These are phyloP conservation scores for Camelina laxa DNA, from an alignment of 345 rosid genomes.

Conservation along the genomic window DNA sequence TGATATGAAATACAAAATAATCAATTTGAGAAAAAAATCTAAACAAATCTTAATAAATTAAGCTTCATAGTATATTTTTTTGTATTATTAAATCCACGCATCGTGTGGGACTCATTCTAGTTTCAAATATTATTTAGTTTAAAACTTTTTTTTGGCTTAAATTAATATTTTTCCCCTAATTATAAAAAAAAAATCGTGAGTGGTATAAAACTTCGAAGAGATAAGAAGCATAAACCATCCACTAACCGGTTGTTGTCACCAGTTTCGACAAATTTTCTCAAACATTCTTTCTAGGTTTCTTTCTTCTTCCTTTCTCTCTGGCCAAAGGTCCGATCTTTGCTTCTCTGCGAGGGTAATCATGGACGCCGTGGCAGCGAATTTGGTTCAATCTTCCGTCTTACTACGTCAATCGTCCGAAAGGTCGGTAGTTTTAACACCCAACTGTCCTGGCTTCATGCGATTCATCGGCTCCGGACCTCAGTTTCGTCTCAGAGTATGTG, in stretches of 20 bases:
- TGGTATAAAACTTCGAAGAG: neutral
- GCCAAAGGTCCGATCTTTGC: slow-evolving; percentile 26
- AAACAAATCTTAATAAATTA: too few species aligned
- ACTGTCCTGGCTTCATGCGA: slow-evolving; percentile 40
- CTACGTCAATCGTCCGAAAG: slow-evolving; percentile 43
- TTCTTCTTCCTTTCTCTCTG: neutral
- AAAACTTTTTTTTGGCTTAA: too few species aligned
- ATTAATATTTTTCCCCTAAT: neutral
- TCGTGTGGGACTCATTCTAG: too few species aligned
- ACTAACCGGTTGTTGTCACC: slow-evolving; percentile 6
- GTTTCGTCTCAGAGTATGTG: slow-evolving; percentile 47
- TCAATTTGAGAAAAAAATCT: too few species aligned
- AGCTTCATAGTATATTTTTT: too few species aligned
- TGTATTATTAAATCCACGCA: too few species aligned
- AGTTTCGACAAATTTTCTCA: neutral
- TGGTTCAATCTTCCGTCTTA: slow-evolving; percentile 45
- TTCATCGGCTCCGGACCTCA: slow-evolving; percentile 43
- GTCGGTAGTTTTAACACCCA: slow-evolving; percentile 44
- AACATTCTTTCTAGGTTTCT: slow-evolving; percentile 5
- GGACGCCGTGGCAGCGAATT: slow-evolving; percentile 52
- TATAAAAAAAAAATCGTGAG: neutral
- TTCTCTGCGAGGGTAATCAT: slow-evolving; percentile 43
- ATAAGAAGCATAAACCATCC: slow-evolving; percentile 15
- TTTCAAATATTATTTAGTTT: too few species aligned
- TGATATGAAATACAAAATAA: too few species aligned